Evolutionary conservation across 176 grass and related monocot genomes (phyloP), one percentile per base, ranked within the genome.

Genomic region (Eragrostis nindensis): DNA sequence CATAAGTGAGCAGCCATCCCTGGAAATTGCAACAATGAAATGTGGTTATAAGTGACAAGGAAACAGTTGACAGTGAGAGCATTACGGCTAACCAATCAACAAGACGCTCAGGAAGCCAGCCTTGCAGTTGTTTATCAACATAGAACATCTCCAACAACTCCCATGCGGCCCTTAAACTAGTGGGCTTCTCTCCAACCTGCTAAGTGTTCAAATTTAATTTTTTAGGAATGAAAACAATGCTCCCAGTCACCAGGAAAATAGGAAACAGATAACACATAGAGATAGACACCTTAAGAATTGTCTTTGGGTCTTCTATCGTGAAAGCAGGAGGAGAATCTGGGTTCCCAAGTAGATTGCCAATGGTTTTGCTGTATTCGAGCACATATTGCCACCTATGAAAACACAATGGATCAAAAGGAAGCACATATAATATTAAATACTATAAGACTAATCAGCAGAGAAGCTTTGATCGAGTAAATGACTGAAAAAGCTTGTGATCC

Each of bases 31-130:
- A 71, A 63, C 8, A 83, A 75, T 59, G 62, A 42, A 49, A 45
- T 48, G 2, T 30, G 10, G 18, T 81, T 73, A 73, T 29, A 81
- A 73, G 16, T 66, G 41, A 68, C 25, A 63, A 77, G 62, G 43
- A 61, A 60, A 47, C 21, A 46, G 75, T 80, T 74, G 7, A 83
- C 68, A 81, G 75, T 46, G 87, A 84, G 78, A 79, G 74, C 71
- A 97, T 98, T 98, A 98, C 95, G 14, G 89, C 92, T 91, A 95
- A 94, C 95, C 95, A 98, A 87, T 98, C 95, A 82, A 94, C 95
- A 73, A 98, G 86, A 57, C 92, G 66, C 88, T 94, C 95, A 62
- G 92, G 95, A 88, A 98, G 95, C 95, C 95, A 94, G 66, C 78
- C 85, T 73, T 86, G 74, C 43, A 94, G 78, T 62, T 87, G 88